Evolutionary conservation across 345 rosid genomes (phyloP).

Genomic region (Chamaenerion angustifolium): DNA sequence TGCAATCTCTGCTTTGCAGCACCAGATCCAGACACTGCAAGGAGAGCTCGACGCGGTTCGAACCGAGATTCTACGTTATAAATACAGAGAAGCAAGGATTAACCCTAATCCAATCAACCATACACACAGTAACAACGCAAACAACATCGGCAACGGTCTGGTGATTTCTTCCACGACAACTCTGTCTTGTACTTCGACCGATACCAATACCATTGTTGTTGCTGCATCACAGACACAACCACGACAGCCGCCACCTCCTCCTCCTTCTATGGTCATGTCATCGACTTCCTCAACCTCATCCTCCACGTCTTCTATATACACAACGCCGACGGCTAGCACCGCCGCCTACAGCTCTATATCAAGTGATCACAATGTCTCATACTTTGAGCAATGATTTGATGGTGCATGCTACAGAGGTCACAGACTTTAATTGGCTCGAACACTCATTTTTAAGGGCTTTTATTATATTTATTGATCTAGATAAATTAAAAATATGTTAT

Average conservation of each 20-base stretch:
- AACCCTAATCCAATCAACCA: slow-evolving; percentile 15
- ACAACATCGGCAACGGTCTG: background rate
- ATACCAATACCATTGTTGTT: slow-evolving; percentile 8
- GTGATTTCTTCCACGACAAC: slow-evolving; percentile 18
- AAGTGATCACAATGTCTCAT: slow-evolving; percentile 33
- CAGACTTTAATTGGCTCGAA: too few species aligned
- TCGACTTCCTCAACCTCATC: slow-evolving; percentile 25
- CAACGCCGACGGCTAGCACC: slow-evolving; percentile 16
- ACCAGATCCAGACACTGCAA: slow-evolving; percentile 49
- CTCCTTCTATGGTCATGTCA: slow-evolving; percentile 28
- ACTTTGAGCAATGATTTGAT: slow-evolving; percentile 11
- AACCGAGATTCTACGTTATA: slow-evolving; percentile 46
- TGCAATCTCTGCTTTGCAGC: slow-evolving; percentile 57
- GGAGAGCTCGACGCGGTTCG: slow-evolving; percentile 44
- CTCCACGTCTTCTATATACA: slow-evolving; percentile 32
- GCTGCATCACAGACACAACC: slow-evolving; percentile 8
- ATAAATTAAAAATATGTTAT: too few species aligned
- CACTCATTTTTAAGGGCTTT: too few species aligned
- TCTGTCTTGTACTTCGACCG: slow-evolving; percentile 16
- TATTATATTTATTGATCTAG: too few species aligned
- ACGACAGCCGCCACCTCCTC: slow-evolving; percentile 18
- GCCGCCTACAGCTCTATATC: slow-evolving; percentile 36
- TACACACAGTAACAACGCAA: background rate
- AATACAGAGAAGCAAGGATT: slow-evolving; percentile 31
- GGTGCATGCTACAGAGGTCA: too few species aligned